Percentiles rank a stretch among this genome's conserved stretches.
phyloP scores from a whole-genome alignment of 2,329 filamentous ascomycete species.

The Cladophialophora yegresii region DNA sequence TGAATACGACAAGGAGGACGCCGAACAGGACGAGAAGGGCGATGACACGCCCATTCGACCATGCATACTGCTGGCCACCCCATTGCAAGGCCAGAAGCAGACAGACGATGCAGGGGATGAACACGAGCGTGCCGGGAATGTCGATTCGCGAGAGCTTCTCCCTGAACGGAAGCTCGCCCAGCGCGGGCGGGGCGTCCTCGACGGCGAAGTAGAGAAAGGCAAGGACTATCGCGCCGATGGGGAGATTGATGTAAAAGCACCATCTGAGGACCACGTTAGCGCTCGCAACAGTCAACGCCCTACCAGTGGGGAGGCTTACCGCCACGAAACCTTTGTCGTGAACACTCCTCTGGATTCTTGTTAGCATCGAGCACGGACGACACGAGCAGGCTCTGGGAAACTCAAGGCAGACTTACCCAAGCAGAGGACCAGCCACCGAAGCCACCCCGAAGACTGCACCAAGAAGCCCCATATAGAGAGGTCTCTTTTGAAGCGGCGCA shows the following conservation, averaged over 20 bases:
- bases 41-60: slow-evolving; percentile 49
- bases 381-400: no score
- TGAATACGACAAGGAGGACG: slow-evolving; percentile 48
- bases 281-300: neutral
- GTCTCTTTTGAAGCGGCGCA: slow-evolving; percentile 38
- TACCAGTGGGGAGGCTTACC: slow-evolving; percentile 8
- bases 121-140: slow-evolving; percentile 42
- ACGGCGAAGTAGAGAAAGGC: slow-evolving; percentile 29
- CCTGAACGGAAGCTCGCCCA: slow-evolving; percentile 34
- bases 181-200: slow-evolving; percentile 25
- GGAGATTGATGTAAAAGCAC: slow-evolving; percentile 37
- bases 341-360: slow-evolving; percentile 42
- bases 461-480: slow-evolving; percentile 33
- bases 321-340: slow-evolving; percentile 41
- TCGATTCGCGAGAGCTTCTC: slow-evolving; percentile 35
- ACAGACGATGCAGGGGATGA: slow-evolving; percentile 41
- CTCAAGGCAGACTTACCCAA: slow-evolving; percentile 35
- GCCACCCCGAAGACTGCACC: slow-evolving; percentile 42
- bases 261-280: slow-evolving; percentile 16
- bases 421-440: slow-evolving; percentile 44
- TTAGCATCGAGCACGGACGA: neutral
- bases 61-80: slow-evolving; percentile 49
- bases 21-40: slow-evolving; percentile 52
- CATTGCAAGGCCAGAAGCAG: slow-evolving; percentile 46
- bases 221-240: slow-evolving; percentile 43